A percentile compares a stretch with the other conserved stretches of the same genome.
Evolutionary conservation across 179 eudicot genomes (phyloP).

Genomic region (Drosera spatulata): DNA sequence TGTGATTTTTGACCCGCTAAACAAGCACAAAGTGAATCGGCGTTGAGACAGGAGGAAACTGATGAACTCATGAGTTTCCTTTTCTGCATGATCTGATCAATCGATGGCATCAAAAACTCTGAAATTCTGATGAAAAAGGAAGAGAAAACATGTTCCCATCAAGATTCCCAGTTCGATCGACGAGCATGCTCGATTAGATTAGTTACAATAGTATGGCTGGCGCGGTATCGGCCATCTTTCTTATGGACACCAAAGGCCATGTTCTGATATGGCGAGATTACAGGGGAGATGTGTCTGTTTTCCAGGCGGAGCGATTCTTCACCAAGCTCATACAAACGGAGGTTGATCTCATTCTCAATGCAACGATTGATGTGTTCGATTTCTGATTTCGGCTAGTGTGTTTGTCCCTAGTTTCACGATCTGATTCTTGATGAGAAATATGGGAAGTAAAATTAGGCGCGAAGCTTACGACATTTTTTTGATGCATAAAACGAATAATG

Average conservation of each 20-base stretch:
- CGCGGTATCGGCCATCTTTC: slow-evolving; percentile 82
- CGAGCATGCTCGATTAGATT: too few relatives aligned
- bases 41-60: too few relatives aligned
- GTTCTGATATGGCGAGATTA: slow-evolving; percentile 84
- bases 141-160: too few relatives aligned
- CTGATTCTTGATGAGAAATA: too few relatives aligned
- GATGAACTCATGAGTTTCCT: too few relatives aligned
- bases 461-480: not conserved
- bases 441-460: not conserved
- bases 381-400: not conserved
- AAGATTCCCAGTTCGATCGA: too few relatives aligned
- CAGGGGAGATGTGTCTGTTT: slow-evolving; percentile 74
- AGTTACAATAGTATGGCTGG: slow-evolving; percentile 42
- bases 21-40: too few relatives aligned
- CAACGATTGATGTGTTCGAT: not conserved
- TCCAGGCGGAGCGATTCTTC: slow-evolving; percentile 77
- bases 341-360: slow-evolving; percentile 20
- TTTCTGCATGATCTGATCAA: too few relatives aligned
- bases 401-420: not conserved
- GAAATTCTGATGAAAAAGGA: too few relatives aligned
- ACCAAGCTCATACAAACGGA: slow-evolving; percentile 65
- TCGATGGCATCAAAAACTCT: too few relatives aligned
- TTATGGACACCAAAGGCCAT: slow-evolving; percentile 77
- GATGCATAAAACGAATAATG: too few relatives aligned
- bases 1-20: too few relatives aligned